phyloP scores from a whole-genome alignment of 1,284 basidiomycete genomes.

The Polyporus tsugae region DNA sequence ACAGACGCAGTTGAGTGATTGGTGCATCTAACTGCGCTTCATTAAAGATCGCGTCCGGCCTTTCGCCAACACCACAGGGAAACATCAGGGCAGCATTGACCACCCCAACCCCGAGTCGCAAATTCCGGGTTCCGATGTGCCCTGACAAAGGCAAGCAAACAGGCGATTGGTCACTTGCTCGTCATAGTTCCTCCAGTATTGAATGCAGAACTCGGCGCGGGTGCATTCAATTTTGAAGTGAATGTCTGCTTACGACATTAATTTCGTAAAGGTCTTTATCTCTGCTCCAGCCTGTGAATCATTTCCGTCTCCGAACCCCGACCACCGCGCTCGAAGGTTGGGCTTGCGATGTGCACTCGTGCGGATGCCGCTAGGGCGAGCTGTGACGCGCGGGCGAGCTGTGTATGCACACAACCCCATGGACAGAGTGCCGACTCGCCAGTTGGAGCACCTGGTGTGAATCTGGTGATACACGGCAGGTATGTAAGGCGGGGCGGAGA shows the following conservation, averaged over 20 bases:
- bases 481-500: background rate
- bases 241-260: background rate
- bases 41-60: background rate
- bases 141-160: background rate
- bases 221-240: background rate
- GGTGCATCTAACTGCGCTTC: background rate
- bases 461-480: background rate
- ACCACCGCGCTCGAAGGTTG: background rate
- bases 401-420: background rate
- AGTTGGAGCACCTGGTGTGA: background rate
- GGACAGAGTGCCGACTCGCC: background rate
- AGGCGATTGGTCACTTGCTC: background rate
- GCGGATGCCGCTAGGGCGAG: background rate
- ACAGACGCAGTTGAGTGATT: background rate
- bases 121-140: background rate
- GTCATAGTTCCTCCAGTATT: background rate
- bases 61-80: background rate
- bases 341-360: too few relatives aligned
- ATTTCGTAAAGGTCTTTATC: background rate
- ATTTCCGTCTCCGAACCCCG: background rate
- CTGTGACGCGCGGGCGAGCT: too few relatives aligned
- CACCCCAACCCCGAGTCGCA: background rate
- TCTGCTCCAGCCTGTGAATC: background rate
- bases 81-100: background rate
- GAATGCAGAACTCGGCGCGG: background rate